Percentiles rank a stretch among this genome's conserved stretches.
These are phyloP conservation scores for Aspergillus terreus DNA, from an alignment of 2,329 filamentous ascomycete species.

Conservation along the genomic window DNA sequence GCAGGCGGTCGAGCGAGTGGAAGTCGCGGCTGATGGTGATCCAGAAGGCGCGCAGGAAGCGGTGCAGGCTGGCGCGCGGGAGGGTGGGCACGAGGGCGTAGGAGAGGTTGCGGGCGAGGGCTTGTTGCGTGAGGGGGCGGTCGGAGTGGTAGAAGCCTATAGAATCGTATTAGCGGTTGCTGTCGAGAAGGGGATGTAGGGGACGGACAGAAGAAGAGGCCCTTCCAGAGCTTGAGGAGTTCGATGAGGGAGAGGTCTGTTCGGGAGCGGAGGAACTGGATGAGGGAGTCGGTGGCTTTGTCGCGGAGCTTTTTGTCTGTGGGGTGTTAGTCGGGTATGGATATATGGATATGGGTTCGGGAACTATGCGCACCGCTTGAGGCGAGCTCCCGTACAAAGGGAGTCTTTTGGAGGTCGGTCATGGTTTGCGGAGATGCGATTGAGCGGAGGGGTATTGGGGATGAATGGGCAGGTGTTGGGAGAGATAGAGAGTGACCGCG, in stretches of 20 bases:
- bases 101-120: slow-evolving; percentile 73
- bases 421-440: slow-evolving; percentile 15
- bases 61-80: slow-evolving; percentile 43
- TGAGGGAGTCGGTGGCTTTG: slow-evolving; percentile 71
- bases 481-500: background rate
- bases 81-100: slow-evolving; percentile 60
- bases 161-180: background rate
- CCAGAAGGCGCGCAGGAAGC: slow-evolving; percentile 65
- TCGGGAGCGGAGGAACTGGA: slow-evolving; percentile 68
- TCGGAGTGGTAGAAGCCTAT: slow-evolving; percentile 89
- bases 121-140: slow-evolving; percentile 81
- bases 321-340: slow-evolving; percentile 9
- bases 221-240: slow-evolving; percentile 87
- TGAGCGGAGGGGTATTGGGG: slow-evolving; percentile 4
- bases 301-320: slow-evolving; percentile 74
- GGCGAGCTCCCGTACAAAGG: slow-evolving; percentile 78
- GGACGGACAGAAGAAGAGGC: slow-evolving; percentile 73
- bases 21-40: slow-evolving; percentile 66
- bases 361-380: slow-evolving; percentile 63
- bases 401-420: slow-evolving; percentile 48
- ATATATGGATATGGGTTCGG: background rate
- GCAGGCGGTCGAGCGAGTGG: slow-evolving; percentile 66
- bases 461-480: background rate
- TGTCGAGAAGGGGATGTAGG: background rate
- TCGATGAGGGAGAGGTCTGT: slow-evolving; percentile 64